These are phyloP conservation scores for Neospora caninum DNA, from an alignment of 169 alveolate genomes.

Conservation along the genomic window DNA sequence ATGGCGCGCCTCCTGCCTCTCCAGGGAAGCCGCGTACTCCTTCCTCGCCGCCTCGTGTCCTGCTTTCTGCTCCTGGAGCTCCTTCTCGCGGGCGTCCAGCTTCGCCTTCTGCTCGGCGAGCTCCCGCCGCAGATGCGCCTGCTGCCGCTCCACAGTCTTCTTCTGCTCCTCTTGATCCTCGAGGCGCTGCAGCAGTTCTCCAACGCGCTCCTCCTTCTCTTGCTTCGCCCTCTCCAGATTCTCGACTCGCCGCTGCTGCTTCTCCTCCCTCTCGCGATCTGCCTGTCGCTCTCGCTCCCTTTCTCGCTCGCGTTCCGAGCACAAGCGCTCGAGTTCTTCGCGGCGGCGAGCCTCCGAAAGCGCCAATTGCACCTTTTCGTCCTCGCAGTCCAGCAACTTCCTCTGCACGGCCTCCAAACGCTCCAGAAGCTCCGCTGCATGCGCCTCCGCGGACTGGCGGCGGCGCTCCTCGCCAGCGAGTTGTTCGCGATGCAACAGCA, in stretches of 20 bases:
- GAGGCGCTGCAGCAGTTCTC: neutral
- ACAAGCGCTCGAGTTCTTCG: neutral
- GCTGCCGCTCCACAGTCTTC: neutral
- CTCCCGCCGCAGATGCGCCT: neutral
- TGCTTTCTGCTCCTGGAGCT: neutral
- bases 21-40: neutral
- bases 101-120: neutral
- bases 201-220: neutral
- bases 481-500: neutral
- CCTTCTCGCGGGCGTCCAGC: neutral
- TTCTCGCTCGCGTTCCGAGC: neutral
- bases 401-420: slow-evolving; percentile 7
- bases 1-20: neutral
- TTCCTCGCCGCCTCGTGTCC: neutral
- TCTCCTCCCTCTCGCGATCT: neutral
- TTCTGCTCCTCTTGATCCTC: neutral
- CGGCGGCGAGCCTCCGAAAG: neutral
- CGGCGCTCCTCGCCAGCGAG: slow-evolving; percentile 20
- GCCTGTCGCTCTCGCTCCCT: neutral
- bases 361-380: neutral
- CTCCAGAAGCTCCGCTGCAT: neutral
- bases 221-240: neutral
- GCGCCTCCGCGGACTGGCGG: neutral
- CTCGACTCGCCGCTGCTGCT: neutral
- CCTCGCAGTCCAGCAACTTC: neutral